These are phyloP conservation scores for Cryptosporidium felis DNA, from an alignment of 169 alveolate species.

Conservation along the genomic window DNA sequence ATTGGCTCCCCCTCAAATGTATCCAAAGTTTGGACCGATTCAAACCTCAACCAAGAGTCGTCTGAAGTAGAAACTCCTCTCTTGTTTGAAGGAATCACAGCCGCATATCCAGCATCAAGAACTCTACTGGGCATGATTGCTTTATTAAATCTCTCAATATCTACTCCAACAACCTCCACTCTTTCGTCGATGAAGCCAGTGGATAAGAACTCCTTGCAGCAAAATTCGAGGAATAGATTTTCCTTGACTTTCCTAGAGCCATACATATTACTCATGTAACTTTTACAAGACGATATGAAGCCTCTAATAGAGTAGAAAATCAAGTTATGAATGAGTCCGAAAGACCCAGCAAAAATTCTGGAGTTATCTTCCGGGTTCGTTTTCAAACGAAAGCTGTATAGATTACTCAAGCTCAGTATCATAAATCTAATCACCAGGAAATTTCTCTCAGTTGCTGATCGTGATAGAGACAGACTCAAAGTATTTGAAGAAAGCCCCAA, in stretches of 20 bases:
- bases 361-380: too few relatives aligned
- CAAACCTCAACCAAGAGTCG: background rate
- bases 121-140: constrained; percentile 5
- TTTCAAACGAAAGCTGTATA: too few relatives aligned
- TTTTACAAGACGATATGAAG: too few relatives aligned
- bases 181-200: constrained; percentile 31
- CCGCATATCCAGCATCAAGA: background rate
- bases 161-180: background rate
- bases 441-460: background rate
- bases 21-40: background rate
- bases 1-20: background rate
- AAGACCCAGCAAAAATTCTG: too few relatives aligned
- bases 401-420: background rate
- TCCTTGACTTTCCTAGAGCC: too few relatives aligned
- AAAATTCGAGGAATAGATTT: background rate
- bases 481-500: background rate
- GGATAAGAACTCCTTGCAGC: constrained; percentile 28
- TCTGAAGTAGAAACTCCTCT: background rate
- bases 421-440: background rate
- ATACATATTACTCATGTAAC: too few relatives aligned
- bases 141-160: background rate
- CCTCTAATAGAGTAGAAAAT: too few relatives aligned
- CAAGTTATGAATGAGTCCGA: too few relatives aligned
- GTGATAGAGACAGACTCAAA: background rate
- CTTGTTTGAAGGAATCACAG: constrained; percentile 2